These are phyloP conservation scores for Coelastrella sp. DNA, from an alignment of 139 green algal genomes.

Conservation along the genomic window DNA sequence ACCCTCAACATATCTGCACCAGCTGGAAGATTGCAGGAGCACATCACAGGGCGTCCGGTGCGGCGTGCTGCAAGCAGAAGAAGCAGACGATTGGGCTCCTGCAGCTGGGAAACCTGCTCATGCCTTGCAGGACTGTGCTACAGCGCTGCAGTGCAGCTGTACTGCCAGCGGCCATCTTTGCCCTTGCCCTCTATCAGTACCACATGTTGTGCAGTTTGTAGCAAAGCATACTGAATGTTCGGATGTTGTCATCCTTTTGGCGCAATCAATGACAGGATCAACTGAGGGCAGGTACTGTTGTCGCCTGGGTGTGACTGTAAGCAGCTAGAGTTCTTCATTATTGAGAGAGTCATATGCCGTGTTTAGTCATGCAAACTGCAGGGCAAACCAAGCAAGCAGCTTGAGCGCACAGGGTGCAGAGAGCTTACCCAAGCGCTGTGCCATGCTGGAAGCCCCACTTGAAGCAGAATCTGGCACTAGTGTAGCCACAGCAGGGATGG, in stretches of 20 bases:
- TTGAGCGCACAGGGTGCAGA: neutral
- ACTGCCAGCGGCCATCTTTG: too few species aligned
- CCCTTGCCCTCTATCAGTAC: too few species aligned
- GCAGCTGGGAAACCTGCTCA: neutral
- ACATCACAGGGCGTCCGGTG: conserved; percentile 29
- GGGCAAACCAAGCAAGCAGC: neutral
- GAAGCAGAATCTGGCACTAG: conserved; percentile 30
- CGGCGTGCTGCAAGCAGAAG: neutral
- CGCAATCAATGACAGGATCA: too few species aligned
- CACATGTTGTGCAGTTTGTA: too few species aligned
- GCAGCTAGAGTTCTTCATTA: too few species aligned
- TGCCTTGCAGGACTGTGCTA: neutral
- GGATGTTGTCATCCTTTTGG: too few species aligned
- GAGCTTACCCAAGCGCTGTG: conserved; percentile 33
- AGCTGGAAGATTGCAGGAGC: conserved; percentile 37
- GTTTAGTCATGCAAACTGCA: neutral
- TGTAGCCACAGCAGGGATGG: conserved; percentile 24
- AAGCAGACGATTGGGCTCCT: neutral
- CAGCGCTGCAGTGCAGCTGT: neutral
- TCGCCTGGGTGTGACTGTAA: neutral
- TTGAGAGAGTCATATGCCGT: too few species aligned
- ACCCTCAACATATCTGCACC: conserved; percentile 21
- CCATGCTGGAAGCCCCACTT: conserved; percentile 14
- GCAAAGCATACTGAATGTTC: too few species aligned
- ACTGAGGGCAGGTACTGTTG: neutral